A percentile compares a stretch with the other conserved stretches of the same genome.
Conservation (phyloP, 73 alveolate genomes). For the Blepharisma japonicum region DNA sequence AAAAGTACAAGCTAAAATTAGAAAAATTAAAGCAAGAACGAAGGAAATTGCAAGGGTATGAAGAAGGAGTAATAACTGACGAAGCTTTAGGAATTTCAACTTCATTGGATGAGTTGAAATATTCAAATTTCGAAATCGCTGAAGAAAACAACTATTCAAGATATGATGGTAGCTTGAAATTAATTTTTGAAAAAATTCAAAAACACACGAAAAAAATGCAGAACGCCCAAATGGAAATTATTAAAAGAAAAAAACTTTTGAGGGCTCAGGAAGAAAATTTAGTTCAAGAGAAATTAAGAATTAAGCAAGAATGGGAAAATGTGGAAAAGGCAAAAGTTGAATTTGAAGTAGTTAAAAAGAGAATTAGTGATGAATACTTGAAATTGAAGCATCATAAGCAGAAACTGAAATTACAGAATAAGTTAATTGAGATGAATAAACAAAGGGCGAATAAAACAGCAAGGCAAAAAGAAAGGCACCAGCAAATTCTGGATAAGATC, state of each 20-base stretch:
- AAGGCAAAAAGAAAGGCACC: background rate
- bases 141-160: too few relatives aligned
- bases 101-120: too few relatives aligned
- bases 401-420: background rate
- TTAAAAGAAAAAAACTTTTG: background rate
- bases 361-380: background rate
- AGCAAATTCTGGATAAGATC: background rate
- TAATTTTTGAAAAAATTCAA: background rate
- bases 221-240: background rate
- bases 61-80: too few relatives aligned
- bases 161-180: too few relatives aligned
- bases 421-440: background rate
- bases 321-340: background rate
- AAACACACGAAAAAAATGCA: background rate
- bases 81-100: too few relatives aligned
- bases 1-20: background rate
- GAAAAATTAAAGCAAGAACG: background rate
- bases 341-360: background rate
- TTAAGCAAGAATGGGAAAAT: slow-evolving; percentile 12
- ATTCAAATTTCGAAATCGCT: too few relatives aligned
- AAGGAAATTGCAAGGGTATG: background rate
- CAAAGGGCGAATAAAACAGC: background rate
- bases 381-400: background rate
- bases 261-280: background rate
- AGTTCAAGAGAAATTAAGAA: background rate